Base-by-base conservation (phyloP, 208 protist species). In the Leishmania aethiopica region DNA sequence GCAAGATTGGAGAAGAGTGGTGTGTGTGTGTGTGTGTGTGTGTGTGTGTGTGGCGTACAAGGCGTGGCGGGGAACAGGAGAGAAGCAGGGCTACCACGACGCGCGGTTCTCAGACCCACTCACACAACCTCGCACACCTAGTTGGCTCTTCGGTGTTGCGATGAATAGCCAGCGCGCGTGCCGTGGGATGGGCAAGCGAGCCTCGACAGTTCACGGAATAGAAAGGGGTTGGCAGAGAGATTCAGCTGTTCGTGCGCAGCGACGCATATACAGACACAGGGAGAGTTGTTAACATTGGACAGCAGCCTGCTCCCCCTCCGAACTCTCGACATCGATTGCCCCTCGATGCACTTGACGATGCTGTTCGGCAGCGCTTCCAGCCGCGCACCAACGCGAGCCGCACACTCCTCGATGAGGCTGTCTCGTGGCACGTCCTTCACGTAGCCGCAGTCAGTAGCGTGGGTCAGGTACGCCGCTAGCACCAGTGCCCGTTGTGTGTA, bases 351-450 rank as follows among this genome's bases (percentile, higher is more conserved):
- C 45, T 81, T 78, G n/a, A 89, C 85, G 40, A 89, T 84, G 57
- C 81, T 86, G 47, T 76, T 62, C 42, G 84, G 84, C 64, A 91
- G 79, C 49, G 89, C 88, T 47, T 91, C 88, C 47, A 91, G 81
- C 37, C 77, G 72, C 53, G 75, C 71, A 28, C 83, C 79, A 8
- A 88, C 78, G 22, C 72, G 72, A 32, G 82, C 75, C n/a, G 84
- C 72, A 62, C 74, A 60, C n/a, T 74, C 72, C 62, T 89, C 88
- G 28, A 91, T 77, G 11, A 80, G 80, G 59, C 78, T 71, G 42
- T 85, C 83, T 25, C 75, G 55, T 45, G 85, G 83, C 79, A 86
- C 75, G 45, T 47, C 45, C 35, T 19, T 19, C 51, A 22, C 51
- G 51, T 55, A 55, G 17, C 51, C 51, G 51, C 51, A 22, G 51